phyloP scores from a whole-genome alignment of 2,329 filamentous ascomycete genomes.

The Colletotrichum acutatum region DNA sequence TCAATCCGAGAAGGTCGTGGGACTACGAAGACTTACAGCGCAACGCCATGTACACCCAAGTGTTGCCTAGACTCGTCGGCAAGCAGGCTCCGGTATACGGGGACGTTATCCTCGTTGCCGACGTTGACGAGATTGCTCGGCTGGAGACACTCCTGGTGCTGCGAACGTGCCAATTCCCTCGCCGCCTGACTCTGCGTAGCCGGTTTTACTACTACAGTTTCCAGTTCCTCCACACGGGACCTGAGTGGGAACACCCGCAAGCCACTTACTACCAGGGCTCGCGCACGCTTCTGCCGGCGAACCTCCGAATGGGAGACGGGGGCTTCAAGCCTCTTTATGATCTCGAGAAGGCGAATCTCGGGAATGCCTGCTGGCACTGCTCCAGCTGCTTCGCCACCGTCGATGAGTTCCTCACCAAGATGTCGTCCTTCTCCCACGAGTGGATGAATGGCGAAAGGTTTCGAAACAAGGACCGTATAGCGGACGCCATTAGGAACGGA shows the following conservation, averaged over 20 bases:
- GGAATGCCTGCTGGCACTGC: constrained; percentile 70
- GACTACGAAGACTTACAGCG: constrained; percentile 64
- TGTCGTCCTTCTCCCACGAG: constrained; percentile 56
- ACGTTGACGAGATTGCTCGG: constrained; percentile 70
- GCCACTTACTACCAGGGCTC: constrained; percentile 62
- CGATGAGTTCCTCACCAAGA: constrained; percentile 65
- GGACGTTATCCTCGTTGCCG: constrained; percentile 69
- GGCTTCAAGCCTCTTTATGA: constrained; percentile 29
- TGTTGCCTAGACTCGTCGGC: constrained; percentile 59
- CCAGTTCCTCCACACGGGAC: constrained; percentile 57
- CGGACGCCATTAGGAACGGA: constrained; percentile 61
- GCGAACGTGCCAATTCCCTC: constrained; percentile 63
- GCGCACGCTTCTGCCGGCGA: constrained; percentile 62
- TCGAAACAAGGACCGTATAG: constrained; percentile 59
- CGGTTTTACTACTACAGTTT: constrained; percentile 70
- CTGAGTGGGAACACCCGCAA: constrained; percentile 68
- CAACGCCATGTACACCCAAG: constrained; percentile 68
- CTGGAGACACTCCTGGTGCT: constrained; percentile 61
- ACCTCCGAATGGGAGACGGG: constrained; percentile 57
- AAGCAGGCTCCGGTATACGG: constrained; percentile 53
- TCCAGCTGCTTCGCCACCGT: constrained; percentile 69
- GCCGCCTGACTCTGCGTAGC: constrained; percentile 61
- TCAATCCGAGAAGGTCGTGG: constrained; percentile 49
- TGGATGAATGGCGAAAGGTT: constrained; percentile 62
- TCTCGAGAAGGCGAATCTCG: constrained; percentile 45